Percentiles rank a stretch among this genome's conserved stretches.
Evolutionary conservation across 139 green algal genomes (phyloP).

Genomic region (Coelastrella sp.): DNA sequence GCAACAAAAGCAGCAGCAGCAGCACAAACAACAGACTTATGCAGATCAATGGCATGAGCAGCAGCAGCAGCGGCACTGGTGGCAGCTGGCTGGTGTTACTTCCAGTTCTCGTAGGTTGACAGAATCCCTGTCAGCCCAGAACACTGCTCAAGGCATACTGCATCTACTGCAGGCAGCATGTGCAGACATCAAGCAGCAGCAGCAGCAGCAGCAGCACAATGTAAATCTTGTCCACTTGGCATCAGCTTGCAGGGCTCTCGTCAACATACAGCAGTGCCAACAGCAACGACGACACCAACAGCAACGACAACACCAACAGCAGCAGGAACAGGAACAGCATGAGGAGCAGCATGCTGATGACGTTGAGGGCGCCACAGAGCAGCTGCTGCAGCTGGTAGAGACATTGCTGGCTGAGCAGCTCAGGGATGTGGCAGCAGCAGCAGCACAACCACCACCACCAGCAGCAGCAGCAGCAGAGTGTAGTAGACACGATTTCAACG

Average conservation of each 20-base stretch:
- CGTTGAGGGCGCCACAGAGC: neutral
- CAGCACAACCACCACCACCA: slow-evolving; percentile 8
- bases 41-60: neutral
- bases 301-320: neutral
- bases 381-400: neutral
- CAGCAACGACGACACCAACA: neutral
- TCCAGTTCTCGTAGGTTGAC: neutral
- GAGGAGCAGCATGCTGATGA: too few relatives aligned
- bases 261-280: slow-evolving; percentile 14
- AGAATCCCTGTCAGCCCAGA: neutral
- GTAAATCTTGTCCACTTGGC: neutral
- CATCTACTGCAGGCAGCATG: neutral
- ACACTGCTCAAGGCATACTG: neutral
- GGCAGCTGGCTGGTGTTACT: neutral
- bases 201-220: neutral
- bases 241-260: neutral
- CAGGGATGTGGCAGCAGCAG: slow-evolving; percentile 1
- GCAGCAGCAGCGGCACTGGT: neutral
- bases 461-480: neutral
- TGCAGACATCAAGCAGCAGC: neutral
- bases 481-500: neutral
- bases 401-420: neutral
- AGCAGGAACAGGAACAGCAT: neutral
- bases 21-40: neutral
- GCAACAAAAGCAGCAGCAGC: neutral